Base-by-base conservation (phyloP, 352 stramenopile genomes). In the Poterioochromonas sp. region DNA sequence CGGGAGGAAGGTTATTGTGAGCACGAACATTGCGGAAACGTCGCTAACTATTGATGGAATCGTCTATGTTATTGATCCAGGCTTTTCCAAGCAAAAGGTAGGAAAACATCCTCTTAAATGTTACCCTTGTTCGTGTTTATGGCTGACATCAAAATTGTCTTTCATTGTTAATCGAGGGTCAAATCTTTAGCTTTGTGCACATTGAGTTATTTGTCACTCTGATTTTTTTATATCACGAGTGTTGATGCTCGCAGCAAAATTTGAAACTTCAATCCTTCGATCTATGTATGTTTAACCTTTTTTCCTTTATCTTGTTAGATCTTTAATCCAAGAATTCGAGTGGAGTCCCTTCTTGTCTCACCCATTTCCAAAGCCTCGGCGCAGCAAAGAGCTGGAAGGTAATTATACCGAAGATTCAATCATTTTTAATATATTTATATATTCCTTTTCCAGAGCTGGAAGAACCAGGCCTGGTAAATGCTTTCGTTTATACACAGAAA, bases 1-100 rank as follows among this genome's bases (percentile, higher is more conserved):
- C 49, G 86, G 88, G n/a, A 87, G 91, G 20, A 96, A 96, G 83
- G 90, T 98, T 37, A 94, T 99, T n/a, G 91, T 99, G 51, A 93
- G 90, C 22, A 99, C 96, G 58, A 99, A 99, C 85, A 96, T 99
- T 82, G 96, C 96, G 35, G 96, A 99, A 85, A 99, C 96, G 39
- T 98, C 92, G 77, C 83, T 99, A n/a, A 99, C 96, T 0, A 99
- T 99, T 85, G 94, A 99, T 84, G 96, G 95, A 34, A 98, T 99
- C 79, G 94, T 98, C 26, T 99, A 99, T 85, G 96, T 99, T 40
- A 90, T 99, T 53, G 96, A 99, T 86, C 93, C 95, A 34, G 96
- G 96, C 64, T 99, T 99, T 82, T 97, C 89, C 40, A 99, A 99
- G 86, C 94, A 99, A 85, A 99, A 98, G 86, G 92, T 78, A 70